Base-by-base conservation (phyloP, 1,139 yeast species). In the Saccharomyces hybrid region DNA sequence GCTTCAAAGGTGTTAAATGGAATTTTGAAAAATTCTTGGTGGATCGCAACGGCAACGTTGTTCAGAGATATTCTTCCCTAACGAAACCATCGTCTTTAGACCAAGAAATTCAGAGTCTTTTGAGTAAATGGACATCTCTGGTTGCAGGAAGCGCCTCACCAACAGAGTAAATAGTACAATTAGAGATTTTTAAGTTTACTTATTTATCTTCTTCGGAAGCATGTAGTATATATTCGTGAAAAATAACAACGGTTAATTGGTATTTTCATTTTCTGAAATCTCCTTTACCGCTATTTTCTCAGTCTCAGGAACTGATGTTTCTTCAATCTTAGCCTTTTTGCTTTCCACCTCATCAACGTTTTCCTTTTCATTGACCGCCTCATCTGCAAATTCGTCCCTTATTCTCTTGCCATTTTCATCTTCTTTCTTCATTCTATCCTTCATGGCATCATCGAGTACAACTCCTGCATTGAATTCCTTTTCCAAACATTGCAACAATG, bases 1-100 rank as follows among this genome's bases (percentile, higher is more conserved):
- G 96, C 14, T 83, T 89, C 70, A 78, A 77, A 57, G 93, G 96
- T 31, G 80, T 91, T 63, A 83, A 88, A 70, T 93, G 98, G 99
- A 93, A 93, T 75, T 93, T 91, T 69, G 98, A 91, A 71, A 93
- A 93, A 76, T 93, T 93, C 74, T 65, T 93, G 52, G 70, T 93
- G 54, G 84, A 84, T 69, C 78, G 78, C 64, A 65, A 81, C 2
- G 99, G 99, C 51, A 69, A 79, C 1, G 97, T 90, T 47, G 81
- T 80, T 49, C 78, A 76, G 55, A 80, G 99, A 68, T 88, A 78
- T 72, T 78, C 84, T 6, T 81, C 95, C 5, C 74, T 82, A 54
- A 81, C 88, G 29, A 77, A 84, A 50, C 98, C 99, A 29, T 64
- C 73, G 42, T 73, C 78, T 16, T 69, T 87, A 48, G 86, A 80